Conservation (phyloP, 2,329 filamentous ascomycete genomes). For the Aspergillus chevalieri region DNA sequence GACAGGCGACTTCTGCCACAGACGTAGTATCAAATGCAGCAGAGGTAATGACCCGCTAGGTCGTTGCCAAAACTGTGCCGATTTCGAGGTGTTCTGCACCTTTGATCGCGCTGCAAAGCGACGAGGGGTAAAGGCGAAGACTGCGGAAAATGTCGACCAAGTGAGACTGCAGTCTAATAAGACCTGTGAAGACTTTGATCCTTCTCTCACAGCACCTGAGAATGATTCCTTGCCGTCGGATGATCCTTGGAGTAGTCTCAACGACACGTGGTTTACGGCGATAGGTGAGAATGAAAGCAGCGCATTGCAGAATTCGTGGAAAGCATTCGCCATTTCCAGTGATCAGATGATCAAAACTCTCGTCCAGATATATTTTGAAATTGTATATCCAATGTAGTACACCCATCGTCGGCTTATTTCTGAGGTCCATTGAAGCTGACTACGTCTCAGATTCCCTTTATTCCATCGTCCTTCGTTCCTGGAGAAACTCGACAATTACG, state of each 20-base stretch:
- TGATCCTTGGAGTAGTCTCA: slow-evolving; percentile 16
- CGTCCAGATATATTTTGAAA: slow-evolving; percentile 48
- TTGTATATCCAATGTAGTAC: slow-evolving; percentile 47
- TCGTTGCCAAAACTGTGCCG: slow-evolving; percentile 46
- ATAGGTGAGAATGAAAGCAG: slow-evolving; percentile 17
- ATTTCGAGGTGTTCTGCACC: slow-evolving; percentile 47
- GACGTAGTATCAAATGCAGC: slow-evolving; percentile 42
- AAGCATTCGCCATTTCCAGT: slow-evolving; percentile 36
- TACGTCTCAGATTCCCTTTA: slow-evolving; percentile 38
- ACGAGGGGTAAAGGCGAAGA: slow-evolving; percentile 23
- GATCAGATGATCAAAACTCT: slow-evolving; percentile 37
- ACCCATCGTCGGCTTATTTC: neutral
- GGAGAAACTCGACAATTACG: slow-evolving; percentile 33
- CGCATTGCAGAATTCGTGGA: slow-evolving; percentile 32
- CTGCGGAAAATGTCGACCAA: neutral
- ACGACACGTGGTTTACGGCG: slow-evolving; percentile 10
- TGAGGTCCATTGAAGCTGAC: slow-evolving; percentile 1
- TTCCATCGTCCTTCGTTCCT: slow-evolving; percentile 46
- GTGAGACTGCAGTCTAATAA: neutral
- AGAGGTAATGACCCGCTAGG: slow-evolving; percentile 28
- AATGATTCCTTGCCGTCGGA: slow-evolving; percentile 1
- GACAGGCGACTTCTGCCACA: slow-evolving; percentile 46
- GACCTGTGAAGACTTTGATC: neutral
- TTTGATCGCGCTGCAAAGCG: slow-evolving; percentile 42
- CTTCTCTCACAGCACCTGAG: neutral